Conservation (phyloP, 2,329 filamentous ascomycete species). For the Arthrobotrys sinensis region DNA sequence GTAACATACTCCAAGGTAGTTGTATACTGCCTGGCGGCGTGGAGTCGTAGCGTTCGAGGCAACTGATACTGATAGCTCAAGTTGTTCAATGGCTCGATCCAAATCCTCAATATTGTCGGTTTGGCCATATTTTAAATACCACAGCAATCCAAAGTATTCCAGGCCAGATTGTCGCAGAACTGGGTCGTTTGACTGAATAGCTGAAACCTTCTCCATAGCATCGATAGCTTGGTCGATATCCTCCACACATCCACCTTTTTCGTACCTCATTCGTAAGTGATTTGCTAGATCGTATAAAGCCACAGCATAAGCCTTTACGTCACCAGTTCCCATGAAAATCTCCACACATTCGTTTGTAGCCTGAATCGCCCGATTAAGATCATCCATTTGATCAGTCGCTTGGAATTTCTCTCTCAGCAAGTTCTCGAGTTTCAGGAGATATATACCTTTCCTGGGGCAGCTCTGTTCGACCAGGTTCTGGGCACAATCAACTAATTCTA, state of each 20-base stretch:
- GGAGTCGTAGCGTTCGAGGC: too few relatives aligned
- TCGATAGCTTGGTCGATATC: not conserved
- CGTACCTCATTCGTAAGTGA: not conserved
- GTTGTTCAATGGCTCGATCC: not conserved
- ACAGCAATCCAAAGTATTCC: not conserved
- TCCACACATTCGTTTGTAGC: not conserved
- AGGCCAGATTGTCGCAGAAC: not conserved
- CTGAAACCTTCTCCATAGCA: not conserved
- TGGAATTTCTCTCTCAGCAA: not conserved
- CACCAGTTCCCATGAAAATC: not conserved
- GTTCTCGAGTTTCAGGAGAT: not conserved
- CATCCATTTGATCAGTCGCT: not conserved
- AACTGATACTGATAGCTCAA: not conserved
- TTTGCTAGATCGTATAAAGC: not conserved
- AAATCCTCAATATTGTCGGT: not conserved
- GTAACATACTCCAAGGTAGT: constrained; percentile 5
- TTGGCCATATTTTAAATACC: not conserved
- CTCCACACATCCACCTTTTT: not conserved
- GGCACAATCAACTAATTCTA: not conserved
- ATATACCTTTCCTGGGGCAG: not conserved
- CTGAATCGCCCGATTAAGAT: not conserved
- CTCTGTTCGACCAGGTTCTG: not conserved
- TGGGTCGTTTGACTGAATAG: not conserved
- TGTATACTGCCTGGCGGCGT: not conserved
- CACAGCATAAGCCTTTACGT: too few relatives aligned